Evolutionary conservation across 169 alveolate genomes (phyloP).

Genomic region (Amoebophrya sp.): DNA sequence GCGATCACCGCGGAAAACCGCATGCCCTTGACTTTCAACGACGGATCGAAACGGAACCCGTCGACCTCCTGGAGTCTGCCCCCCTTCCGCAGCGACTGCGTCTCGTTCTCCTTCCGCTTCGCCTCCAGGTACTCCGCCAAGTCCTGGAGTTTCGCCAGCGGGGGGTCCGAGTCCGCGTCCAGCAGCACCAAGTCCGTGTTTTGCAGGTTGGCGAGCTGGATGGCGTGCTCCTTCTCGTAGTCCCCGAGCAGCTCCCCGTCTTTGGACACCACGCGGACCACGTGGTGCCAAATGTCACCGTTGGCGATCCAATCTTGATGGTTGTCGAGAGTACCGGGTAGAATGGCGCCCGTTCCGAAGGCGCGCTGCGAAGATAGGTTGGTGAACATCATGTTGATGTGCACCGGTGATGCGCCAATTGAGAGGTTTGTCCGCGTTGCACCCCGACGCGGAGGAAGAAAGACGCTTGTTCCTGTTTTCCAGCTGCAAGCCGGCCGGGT

Average conservation of each 20-base stretch:
- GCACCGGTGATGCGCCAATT: no score
- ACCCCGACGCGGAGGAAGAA: no score
- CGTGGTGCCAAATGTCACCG: neutral
- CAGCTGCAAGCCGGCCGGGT: no score
- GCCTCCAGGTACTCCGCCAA: no score
- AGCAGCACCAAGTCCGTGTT: neutral
- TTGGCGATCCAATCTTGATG: neutral
- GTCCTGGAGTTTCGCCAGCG: neutral
- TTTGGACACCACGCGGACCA: neutral
- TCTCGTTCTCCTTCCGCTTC: no score
- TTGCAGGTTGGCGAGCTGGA: neutral
- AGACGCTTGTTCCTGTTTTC: no score
- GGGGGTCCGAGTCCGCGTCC: neutral
- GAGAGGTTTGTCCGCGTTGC: no score
- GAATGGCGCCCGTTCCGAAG: no score
- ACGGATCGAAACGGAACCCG: neutral
- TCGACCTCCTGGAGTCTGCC: neutral
- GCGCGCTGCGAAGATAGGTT: no score
- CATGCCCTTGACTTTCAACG: neutral
- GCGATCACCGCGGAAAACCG: neutral
- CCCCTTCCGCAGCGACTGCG: no score
- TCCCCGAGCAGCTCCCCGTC: neutral
- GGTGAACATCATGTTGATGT: no score
- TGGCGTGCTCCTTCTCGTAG: neutral
- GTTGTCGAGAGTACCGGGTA: neutral